Evolutionary conservation across 371 early-diverging fungal genomes (phyloP).

Genomic region (Mucor racemosus): DNA sequence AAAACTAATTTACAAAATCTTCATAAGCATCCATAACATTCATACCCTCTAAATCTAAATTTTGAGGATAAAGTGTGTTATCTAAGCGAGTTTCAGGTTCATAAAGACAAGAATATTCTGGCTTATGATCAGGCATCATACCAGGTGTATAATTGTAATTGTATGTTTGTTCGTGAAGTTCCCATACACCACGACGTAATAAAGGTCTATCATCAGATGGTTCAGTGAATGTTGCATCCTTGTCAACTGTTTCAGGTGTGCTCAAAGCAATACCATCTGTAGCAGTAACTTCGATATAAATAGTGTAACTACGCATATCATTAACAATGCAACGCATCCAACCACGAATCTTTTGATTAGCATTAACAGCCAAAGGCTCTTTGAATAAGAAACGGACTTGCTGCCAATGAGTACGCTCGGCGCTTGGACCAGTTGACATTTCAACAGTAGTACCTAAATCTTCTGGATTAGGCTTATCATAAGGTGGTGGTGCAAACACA

Average conservation of each 20-base stretch:
- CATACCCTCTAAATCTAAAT: slow-evolving; percentile 20
- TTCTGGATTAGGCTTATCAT: slow-evolving; percentile 27
- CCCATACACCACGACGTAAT: slow-evolving; percentile 81
- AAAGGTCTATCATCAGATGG: slow-evolving; percentile 31
- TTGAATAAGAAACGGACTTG: slow-evolving; percentile 94
- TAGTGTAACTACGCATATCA: slow-evolving; percentile 89
- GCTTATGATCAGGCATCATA: slow-evolving; percentile 57
- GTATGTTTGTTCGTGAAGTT: slow-evolving; percentile 92
- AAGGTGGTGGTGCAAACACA: slow-evolving; percentile 65
- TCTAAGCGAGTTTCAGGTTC: slow-evolving; percentile 56
- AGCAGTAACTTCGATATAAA: slow-evolving; percentile 70
- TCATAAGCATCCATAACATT: slow-evolving; percentile 37
- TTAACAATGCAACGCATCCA: slow-evolving; percentile 89
- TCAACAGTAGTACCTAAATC: slow-evolving; percentile 42
- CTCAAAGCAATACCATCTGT: slow-evolving; percentile 30
- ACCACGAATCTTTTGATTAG: slow-evolving; percentile 83
- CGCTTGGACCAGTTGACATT: slow-evolving; percentile 86
- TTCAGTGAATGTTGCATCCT: slow-evolving; percentile 21
- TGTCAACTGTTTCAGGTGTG: slow-evolving; percentile 24
- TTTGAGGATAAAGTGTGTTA: slow-evolving; percentile 15
- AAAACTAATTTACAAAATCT: slow-evolving; percentile 36
- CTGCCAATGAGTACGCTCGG: slow-evolving; percentile 97
- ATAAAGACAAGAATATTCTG: slow-evolving; percentile 78
- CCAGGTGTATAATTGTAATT: slow-evolving; percentile 78
- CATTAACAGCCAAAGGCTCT: slow-evolving; percentile 95